Evolutionary conservation across 768 basidiomycete species (phyloP).

Genomic region (Cubamyces sp.): DNA sequence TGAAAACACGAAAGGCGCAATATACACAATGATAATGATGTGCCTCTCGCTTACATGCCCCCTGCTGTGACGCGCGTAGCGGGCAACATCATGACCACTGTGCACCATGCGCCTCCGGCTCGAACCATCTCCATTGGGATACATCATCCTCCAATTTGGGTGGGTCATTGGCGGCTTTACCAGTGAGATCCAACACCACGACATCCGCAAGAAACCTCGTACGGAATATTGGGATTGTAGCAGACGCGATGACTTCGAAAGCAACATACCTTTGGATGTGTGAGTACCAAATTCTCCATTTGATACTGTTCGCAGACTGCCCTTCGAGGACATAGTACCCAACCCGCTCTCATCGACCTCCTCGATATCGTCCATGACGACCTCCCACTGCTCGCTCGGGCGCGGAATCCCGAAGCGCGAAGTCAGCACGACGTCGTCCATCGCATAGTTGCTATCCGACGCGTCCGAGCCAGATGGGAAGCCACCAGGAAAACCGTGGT

Average conservation of each 20-base stretch:
- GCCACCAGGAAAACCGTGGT: not conserved
- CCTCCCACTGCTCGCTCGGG: conserved; percentile 82
- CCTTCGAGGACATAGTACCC: conserved; percentile 53
- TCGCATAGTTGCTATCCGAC: conserved; percentile 25
- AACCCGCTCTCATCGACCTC: conserved; percentile 63
- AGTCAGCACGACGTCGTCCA: conserved; percentile 19
- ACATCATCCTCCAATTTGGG: too few species aligned
- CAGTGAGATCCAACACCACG: too few species aligned
- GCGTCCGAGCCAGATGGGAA: not conserved
- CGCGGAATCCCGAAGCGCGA: conserved; percentile 42
- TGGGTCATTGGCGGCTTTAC: too few species aligned
- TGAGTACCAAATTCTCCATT: conserved; percentile 77
- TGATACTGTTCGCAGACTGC: conserved; percentile 38
- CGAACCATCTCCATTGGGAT: too few species aligned
- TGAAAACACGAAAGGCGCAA: not conserved
- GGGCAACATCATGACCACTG: too few species aligned
- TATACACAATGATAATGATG: not conserved
- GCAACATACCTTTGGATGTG: conserved; percentile 60
- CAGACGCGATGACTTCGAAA: not conserved
- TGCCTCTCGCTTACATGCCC: too few species aligned
- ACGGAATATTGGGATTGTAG: too few species aligned
- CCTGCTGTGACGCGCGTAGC: too few species aligned
- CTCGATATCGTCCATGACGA: conserved; percentile 82
- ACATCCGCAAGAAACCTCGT: too few species aligned
- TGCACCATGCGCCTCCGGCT: too few species aligned